Base-by-base conservation (phyloP, 768 basidiomycete species). In the Boletales sp. region DNA sequence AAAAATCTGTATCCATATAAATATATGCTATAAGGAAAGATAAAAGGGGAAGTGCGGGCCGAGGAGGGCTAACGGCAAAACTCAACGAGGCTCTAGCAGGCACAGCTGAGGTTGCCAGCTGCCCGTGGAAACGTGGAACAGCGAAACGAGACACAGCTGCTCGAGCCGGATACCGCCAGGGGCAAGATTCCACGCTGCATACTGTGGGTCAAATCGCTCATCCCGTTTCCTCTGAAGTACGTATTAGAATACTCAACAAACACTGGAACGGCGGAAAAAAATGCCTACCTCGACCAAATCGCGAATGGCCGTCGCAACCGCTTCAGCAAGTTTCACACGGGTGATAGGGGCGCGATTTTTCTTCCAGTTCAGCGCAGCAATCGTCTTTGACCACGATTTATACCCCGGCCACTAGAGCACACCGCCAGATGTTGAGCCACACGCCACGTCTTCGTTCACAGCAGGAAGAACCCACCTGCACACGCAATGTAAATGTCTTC, bases 91-190 rank as follows among this genome's bases (percentile, higher is more conserved):
- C n/a, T 34, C 39, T 18, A 53, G 44, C 48, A 89, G 74, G 64
- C 84, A 77, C 32, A 90, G 64, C 43, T 83, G 77, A 19, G 86
- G 86, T 56, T 90, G 87, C 87, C 87, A 90, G 55, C 82, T 84
- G 18, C 87, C 87, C 71, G 78, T 79, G 5, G 86, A 88, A 48
- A 90, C 87, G 52, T 87, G 87, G 66, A 85, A 84, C 41, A 90
- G 75, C 56, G 83, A 81, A 59, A 90, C 82, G 35, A 90, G 80
- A 50, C 83, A 72, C 44, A 68, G 39, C 33, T 65, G 55, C 8
- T 58, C 47, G 12, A 67, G 48, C 40, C 51, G 57, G 31, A 68
- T 59, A 5, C 57, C 68, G n/a, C 46, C 43, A 2, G 46, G 47
- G 28, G 67, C 65, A 17, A 67, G 31, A 19, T 57, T 58, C 67